These are phyloP conservation scores for Cokeromyces recurvatus DNA, from an alignment of 371 early-diverging fungal species.

Conservation along the genomic window DNA sequence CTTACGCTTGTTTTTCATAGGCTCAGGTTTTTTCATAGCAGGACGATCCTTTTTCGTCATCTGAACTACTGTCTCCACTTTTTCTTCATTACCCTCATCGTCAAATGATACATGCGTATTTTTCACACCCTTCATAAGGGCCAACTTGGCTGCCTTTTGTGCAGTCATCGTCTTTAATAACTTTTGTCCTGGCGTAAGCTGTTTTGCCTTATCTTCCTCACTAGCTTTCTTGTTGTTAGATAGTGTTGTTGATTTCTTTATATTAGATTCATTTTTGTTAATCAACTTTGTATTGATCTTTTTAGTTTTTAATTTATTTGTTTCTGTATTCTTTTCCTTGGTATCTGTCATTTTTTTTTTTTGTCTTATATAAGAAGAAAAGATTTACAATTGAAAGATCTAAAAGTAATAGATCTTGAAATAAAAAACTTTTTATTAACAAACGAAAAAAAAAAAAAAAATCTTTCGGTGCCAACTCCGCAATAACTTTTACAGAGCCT, in stretches of 20 bases:
- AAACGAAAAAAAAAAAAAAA: too few relatives aligned
- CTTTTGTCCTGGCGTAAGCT: constrained; percentile 26
- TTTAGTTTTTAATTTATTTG: too few relatives aligned
- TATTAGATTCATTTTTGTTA: too few relatives aligned
- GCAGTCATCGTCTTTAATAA: constrained; percentile 29
- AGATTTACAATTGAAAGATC: too few relatives aligned
- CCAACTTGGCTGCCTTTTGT: constrained; percentile 22
- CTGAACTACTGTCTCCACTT: constrained; percentile 16
- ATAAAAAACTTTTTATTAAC: too few relatives aligned
- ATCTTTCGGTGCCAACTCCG: too few relatives aligned
- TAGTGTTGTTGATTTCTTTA: neutral
- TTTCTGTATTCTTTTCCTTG: too few relatives aligned
- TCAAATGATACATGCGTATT: constrained; percentile 22
- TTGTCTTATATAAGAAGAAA: too few relatives aligned
- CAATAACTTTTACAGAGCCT: too few relatives aligned
- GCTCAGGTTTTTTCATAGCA: constrained; percentile 11
- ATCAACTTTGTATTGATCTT: too few relatives aligned
- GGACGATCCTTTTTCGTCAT: constrained; percentile 9
- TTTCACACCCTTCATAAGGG: constrained; percentile 13
- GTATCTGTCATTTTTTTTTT: too few relatives aligned
- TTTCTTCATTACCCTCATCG: constrained; percentile 19
- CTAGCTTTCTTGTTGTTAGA: neutral
- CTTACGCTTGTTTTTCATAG: constrained; percentile 9
- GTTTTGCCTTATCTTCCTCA: constrained; percentile 3
- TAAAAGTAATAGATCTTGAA: too few relatives aligned